Percentiles rank a stretch among this genome's conserved stretches.
Conservation (phyloP, 768 basidiomycete species). For the Sarcodon sp. region DNA sequence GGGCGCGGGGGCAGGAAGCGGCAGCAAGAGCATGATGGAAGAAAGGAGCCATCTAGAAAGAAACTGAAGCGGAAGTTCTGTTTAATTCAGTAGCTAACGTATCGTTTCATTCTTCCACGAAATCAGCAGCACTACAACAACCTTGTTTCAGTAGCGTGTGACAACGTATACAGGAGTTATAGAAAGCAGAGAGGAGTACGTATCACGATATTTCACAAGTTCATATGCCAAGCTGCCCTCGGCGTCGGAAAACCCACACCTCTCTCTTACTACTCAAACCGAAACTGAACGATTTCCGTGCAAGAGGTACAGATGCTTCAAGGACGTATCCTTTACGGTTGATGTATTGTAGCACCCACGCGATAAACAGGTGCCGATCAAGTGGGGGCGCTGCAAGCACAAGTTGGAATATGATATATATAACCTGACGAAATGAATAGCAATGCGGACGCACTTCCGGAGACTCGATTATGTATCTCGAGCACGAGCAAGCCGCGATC, state of each 20-base stretch:
- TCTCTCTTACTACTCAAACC: conserved; percentile 30
- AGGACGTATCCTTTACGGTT: conserved; percentile 44
- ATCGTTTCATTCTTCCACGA: too few relatives aligned
- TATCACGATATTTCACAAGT: conserved; percentile 10
- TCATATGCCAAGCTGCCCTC: conserved; percentile 14
- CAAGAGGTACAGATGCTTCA: conserved; percentile 56
- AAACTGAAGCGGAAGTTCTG: too few relatives aligned
- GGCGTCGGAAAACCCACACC: conserved; percentile 51
- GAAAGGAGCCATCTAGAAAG: too few relatives aligned
- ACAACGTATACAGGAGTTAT: too few relatives aligned
- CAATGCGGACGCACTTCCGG: conserved; percentile 13
- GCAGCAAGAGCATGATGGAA: too few relatives aligned
- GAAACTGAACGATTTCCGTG: conserved; percentile 22
- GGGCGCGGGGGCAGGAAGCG: too few relatives aligned
- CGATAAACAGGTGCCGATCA: conserved; percentile 42
- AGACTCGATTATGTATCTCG: not conserved
- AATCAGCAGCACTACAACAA: too few relatives aligned
- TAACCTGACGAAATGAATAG: not conserved
- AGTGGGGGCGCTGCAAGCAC: conserved; percentile 23
- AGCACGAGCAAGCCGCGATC: not conserved
- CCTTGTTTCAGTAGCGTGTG: too few relatives aligned
- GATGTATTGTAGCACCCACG: conserved; percentile 51
- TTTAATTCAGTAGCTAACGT: too few relatives aligned
- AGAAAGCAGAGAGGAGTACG: too few relatives aligned
- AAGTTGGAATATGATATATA: conserved; percentile 2